Conservation (phyloP, 2,329 filamentous ascomycete species). For the Lasiodiplodia hormozganensis region DNA sequence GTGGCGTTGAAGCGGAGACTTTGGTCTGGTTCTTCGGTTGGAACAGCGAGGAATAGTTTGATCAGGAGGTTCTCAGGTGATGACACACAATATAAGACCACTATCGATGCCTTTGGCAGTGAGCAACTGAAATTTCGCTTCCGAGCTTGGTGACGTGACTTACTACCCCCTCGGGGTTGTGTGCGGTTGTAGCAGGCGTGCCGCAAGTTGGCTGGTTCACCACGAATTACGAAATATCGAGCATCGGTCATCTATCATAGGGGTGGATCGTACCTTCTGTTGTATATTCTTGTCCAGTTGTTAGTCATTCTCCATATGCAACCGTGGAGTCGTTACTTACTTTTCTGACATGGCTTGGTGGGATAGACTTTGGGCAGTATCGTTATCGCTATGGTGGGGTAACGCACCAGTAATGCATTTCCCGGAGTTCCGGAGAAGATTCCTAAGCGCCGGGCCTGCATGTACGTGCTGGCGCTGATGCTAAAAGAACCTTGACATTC, state of each 20-base stretch:
- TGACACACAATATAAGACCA: background rate
- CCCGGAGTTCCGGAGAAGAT: too few relatives aligned
- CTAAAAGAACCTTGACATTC: background rate
- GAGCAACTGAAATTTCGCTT: background rate
- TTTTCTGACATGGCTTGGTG: background rate
- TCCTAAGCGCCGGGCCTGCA: too few relatives aligned
- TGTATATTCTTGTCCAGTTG: background rate
- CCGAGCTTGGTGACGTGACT: background rate
- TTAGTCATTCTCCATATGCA: background rate
- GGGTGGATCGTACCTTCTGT: background rate
- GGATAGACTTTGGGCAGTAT: background rate
- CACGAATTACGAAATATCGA: background rate
- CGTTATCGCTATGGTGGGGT: background rate
- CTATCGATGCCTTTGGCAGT: background rate
- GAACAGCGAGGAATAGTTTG: background rate
- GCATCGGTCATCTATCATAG: background rate
- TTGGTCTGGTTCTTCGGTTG: background rate
- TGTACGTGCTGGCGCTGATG: background rate
- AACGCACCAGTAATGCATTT: background rate
- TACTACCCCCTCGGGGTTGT: background rate
- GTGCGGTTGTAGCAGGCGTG: background rate
- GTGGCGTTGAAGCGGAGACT: constrained; percentile 10
- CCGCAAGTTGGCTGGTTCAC: background rate
- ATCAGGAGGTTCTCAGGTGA: constrained; percentile 15
- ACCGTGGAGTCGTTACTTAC: background rate